These are phyloP conservation scores for Pelargonium citronellum DNA, from an alignment of 441 rosid genomes.

Conservation along the genomic window DNA sequence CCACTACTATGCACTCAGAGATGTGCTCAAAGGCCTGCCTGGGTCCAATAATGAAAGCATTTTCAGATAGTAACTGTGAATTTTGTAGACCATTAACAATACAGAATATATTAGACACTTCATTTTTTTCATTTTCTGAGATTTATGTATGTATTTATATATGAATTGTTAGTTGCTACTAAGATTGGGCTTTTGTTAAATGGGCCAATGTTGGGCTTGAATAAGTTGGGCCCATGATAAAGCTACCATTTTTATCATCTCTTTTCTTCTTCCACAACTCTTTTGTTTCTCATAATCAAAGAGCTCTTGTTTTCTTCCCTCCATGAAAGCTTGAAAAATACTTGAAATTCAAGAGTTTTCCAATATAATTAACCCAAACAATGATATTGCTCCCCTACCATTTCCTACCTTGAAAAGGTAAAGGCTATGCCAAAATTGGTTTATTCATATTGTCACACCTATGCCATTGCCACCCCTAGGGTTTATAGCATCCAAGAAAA, in stretches of 20 bases:
- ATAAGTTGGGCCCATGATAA: too few species aligned
- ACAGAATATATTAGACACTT: too few species aligned
- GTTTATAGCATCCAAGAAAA: slow-evolving; percentile 32
- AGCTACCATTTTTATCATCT: too few species aligned
- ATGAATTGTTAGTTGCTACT: too few species aligned
- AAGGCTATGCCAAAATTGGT: slow-evolving; percentile 22
- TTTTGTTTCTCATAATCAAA: too few species aligned
- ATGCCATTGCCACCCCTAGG: slow-evolving; percentile 11
- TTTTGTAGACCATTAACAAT: not conserved
- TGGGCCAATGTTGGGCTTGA: too few species aligned
- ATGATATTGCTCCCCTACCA: slow-evolving; percentile 29
- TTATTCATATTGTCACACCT: slow-evolving; percentile 9
- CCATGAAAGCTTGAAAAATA: too few species aligned
- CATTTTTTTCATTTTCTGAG: too few species aligned
- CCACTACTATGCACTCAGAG: slow-evolving; percentile 77
- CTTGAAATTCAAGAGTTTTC: not conserved
- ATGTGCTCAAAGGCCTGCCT: slow-evolving; percentile 78
- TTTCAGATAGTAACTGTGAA: slow-evolving; percentile 20
- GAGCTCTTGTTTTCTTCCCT: too few species aligned
- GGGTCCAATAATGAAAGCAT: slow-evolving; percentile 36
- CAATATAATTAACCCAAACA: not conserved
- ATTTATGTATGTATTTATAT: too few species aligned
- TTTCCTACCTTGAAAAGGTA: slow-evolving; percentile 22
- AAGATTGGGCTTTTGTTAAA: too few species aligned
- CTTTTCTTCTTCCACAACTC: too few species aligned